Conservation (phyloP, 768 basidiomycete species). For the Mrakia blollopis region DNA sequence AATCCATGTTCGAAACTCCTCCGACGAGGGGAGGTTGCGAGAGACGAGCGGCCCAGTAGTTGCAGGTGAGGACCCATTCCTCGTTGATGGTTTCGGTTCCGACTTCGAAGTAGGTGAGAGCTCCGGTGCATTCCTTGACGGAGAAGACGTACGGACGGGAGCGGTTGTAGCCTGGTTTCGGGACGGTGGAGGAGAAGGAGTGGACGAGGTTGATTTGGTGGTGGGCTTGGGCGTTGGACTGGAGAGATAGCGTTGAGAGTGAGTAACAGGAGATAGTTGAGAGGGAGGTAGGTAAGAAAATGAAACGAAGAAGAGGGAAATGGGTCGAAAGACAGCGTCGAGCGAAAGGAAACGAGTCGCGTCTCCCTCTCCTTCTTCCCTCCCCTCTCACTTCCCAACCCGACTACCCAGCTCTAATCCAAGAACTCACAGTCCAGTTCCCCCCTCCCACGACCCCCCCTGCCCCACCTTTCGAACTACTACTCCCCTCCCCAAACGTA, state of each 20-base stretch:
- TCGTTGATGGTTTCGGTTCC: constrained; percentile 98
- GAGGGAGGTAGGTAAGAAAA: constrained; percentile 14
- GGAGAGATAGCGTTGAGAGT: neutral
- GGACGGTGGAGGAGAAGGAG: constrained; percentile 77
- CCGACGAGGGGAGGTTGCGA: constrained; percentile 93
- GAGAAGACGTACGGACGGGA: constrained; percentile 94
- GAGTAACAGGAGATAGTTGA: constrained; percentile 20
- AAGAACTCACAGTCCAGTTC: constrained; percentile 84
- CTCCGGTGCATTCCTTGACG: constrained; percentile 77
- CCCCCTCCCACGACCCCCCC: constrained; percentile 80
- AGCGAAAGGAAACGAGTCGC: neutral
- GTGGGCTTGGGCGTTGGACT: constrained; percentile 82
- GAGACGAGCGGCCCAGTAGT: constrained; percentile 96
- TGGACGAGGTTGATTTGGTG: constrained; percentile 82
- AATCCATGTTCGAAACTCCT: constrained; percentile 98
- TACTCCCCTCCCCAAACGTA: constrained; percentile 67
- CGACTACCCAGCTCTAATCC: neutral
- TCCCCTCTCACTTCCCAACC: neutral
- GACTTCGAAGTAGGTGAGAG: constrained; percentile 96
- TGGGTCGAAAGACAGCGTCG: neutral
- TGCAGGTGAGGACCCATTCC: constrained; percentile 98
- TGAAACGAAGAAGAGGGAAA: constrained; percentile 16
- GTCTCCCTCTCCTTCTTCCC: neutral
- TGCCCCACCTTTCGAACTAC: constrained; percentile 40
- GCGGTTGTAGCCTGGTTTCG: constrained; percentile 84